A percentile compares a stretch with the other conserved stretches of the same genome.
phyloP scores from a whole-genome alignment of 2,329 filamentous ascomycete genomes.

The Pyrenochaeta sp. region DNA sequence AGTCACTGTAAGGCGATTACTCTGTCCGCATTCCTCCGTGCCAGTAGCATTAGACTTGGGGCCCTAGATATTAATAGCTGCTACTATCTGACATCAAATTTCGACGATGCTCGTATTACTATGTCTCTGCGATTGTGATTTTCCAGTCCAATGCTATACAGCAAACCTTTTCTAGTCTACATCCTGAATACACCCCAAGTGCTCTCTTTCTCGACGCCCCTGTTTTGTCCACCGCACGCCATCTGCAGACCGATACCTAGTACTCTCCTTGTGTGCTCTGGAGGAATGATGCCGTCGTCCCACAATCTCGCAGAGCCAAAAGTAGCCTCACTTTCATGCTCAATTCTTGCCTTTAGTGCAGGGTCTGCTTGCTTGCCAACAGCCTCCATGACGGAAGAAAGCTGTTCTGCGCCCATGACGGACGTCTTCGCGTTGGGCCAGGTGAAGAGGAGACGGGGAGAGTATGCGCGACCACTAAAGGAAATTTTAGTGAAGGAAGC shows the following conservation, averaged over 20 bases:
- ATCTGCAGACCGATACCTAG: constrained; percentile 59
- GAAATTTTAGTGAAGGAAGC: not conserved
- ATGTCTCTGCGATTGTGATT: not conserved
- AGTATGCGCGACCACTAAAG: constrained; percentile 81
- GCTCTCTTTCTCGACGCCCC: constrained; percentile 44
- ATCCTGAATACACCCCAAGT: constrained; percentile 53
- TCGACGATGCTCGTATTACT: not conserved
- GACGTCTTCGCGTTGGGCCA: constrained; percentile 98
- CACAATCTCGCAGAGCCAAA: constrained; percentile 90
- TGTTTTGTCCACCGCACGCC: constrained; percentile 52
- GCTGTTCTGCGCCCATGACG: constrained; percentile 95
- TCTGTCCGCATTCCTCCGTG: too few species aligned
- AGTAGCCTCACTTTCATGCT: constrained; percentile 85
- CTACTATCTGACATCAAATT: not conserved
- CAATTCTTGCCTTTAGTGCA: constrained; percentile 82
- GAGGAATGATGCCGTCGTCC: constrained; percentile 67
- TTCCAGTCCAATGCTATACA: not conserved
- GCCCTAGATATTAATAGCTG: not conserved
- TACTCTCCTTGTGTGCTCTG: constrained; percentile 58
- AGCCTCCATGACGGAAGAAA: constrained; percentile 92
- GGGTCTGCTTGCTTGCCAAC: constrained; percentile 86
- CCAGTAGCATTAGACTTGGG: not conserved
- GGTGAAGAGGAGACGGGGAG: constrained; percentile 91
- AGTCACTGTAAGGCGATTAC: too few species aligned
- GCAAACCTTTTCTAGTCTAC: constrained; percentile 27